Evolutionary conservation across 352 stramenopile species (phyloP).

Genomic region (Globisporangium barbulae): DNA sequence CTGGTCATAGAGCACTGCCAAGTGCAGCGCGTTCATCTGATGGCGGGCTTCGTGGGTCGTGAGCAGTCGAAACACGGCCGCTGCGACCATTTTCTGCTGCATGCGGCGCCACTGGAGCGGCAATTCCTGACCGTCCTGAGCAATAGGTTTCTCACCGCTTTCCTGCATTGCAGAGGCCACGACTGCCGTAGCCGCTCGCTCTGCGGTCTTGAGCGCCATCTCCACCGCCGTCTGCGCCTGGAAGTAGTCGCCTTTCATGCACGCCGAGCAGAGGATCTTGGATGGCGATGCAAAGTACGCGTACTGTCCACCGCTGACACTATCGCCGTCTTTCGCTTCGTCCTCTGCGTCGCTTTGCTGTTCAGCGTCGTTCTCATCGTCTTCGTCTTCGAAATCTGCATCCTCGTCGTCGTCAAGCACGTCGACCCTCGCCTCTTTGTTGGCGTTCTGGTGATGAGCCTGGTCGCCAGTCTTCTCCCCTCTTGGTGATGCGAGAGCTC

Average conservation of each 20-base stretch:
- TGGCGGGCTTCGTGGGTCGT: constrained; percentile 64
- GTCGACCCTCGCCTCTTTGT: neutral
- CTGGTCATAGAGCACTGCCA: constrained; percentile 78
- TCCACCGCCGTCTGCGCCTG: constrained; percentile 66
- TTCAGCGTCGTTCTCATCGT: constrained; percentile 13
- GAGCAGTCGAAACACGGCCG: constrained; percentile 46
- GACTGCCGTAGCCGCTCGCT: constrained; percentile 9
- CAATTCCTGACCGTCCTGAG: neutral
- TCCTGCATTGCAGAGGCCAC: neutral
- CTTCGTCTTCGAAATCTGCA: constrained; percentile 2
- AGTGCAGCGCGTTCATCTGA: constrained; percentile 71
- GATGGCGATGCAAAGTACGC: constrained; percentile 58
- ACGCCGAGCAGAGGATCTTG: constrained; percentile 65
- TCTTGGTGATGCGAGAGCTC: neutral
- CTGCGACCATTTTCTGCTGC: constrained; percentile 7
- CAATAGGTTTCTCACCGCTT: neutral
- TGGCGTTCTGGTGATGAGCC: neutral
- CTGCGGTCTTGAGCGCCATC: constrained; percentile 41
- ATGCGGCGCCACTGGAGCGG: neutral
- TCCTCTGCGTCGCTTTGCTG: constrained; percentile 36
- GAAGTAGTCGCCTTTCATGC: constrained; percentile 72
- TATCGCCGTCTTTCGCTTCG: constrained; percentile 13
- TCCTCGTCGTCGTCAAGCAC: neutral
- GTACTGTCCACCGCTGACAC: constrained; percentile 19
- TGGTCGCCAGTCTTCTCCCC: neutral